phyloP scores from a whole-genome alignment of 805 yeast genomes.

The Teunomyces aglyptinius region DNA sequence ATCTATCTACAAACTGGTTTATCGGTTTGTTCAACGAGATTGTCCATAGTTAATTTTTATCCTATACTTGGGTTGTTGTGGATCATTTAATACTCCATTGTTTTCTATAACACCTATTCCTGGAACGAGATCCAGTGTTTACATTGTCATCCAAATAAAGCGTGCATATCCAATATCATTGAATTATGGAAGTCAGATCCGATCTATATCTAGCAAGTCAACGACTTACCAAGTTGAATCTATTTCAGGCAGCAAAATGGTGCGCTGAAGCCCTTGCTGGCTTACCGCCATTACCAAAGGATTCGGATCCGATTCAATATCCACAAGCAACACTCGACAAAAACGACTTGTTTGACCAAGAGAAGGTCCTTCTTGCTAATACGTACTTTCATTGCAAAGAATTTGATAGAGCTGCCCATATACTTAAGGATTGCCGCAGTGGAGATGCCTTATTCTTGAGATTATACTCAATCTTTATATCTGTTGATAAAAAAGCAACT shows the following conservation, averaged over 20 bases:
- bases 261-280: conserved; percentile 76
- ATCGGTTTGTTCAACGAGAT: no score
- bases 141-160: background rate
- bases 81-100: no score
- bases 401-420: conserved; percentile 71
- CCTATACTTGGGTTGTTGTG: no score
- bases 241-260: conserved; percentile 79
- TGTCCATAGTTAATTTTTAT: no score
- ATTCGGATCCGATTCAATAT: conserved; percentile 8
- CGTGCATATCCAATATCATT: background rate
- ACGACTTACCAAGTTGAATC: conserved; percentile 53
- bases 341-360: conserved; percentile 24
- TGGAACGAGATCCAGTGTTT: background rate
- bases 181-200: conserved; percentile 9
- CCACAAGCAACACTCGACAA: background rate
- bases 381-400: conserved; percentile 80
- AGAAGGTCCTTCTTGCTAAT: conserved; percentile 59
- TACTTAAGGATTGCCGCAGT: conserved; percentile 50
- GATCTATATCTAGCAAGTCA: conserved; percentile 30
- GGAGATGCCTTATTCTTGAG: conserved; percentile 58
- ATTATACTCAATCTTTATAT: conserved; percentile 65
- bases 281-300: conserved; percentile 24
- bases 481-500: conserved; percentile 74
- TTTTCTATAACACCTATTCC: no score
- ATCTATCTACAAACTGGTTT: background rate